A percentile compares a stretch with the other conserved stretches of the same genome.
These are phyloP conservation scores for Diplotaxis tenuifolia DNA, from an alignment of 345 rosid genomes.

Conservation along the genomic window DNA sequence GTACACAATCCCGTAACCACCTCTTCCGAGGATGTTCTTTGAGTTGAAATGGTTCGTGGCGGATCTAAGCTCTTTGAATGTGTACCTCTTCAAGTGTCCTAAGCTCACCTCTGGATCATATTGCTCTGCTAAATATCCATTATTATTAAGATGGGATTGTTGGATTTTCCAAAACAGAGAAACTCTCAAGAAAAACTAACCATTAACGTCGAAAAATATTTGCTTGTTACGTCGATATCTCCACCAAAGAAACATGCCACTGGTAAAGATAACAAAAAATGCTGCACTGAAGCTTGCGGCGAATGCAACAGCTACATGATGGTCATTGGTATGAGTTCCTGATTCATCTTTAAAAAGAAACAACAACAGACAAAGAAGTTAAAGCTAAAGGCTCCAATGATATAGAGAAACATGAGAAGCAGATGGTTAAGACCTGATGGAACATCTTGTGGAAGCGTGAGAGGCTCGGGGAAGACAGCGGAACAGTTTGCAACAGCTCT, in stretches of 20 bases:
- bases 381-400: neutral
- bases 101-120: constrained; percentile 82
- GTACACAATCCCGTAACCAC: constrained; percentile 94
- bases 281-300: constrained; percentile 87
- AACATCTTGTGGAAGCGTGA: constrained; percentile 80
- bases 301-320: constrained; percentile 73
- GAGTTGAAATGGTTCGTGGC: constrained; percentile 89
- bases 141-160: neutral
- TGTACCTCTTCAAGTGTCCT: constrained; percentile 83
- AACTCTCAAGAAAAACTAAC: constrained; percentile 40
- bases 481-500: constrained; percentile 70
- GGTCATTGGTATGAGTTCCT: constrained; percentile 53
- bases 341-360: constrained; percentile 52
- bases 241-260: constrained; percentile 82
- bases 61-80: constrained; percentile 85
- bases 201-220: constrained; percentile 96
- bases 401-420: constrained; percentile 1
- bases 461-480: constrained; percentile 88
- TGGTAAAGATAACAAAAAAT: constrained; percentile 49
- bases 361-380: neutral
- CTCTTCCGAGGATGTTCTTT: constrained; percentile 87
- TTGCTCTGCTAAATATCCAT: constrained; percentile 58
- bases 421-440: constrained; percentile 43
- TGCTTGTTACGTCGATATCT: constrained; percentile 85
- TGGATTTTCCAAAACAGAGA: neutral